Conservation (phyloP, 2,329 filamentous ascomycete species). For the Westerdykella ornata region DNA sequence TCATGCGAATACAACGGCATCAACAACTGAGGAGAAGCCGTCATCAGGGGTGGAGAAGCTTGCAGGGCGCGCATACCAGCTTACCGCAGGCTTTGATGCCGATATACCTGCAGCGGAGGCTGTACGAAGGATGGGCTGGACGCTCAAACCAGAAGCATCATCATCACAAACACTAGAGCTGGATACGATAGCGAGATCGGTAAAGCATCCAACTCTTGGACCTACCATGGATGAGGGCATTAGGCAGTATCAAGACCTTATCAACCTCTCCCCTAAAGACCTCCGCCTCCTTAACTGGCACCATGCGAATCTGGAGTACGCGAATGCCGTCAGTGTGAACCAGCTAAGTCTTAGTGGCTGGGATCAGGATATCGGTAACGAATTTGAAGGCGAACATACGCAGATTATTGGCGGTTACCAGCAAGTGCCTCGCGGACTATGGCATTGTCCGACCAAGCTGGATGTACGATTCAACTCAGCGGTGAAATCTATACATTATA, state of each 20-base stretch:
- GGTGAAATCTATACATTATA: conserved; percentile 67
- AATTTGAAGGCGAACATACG: conserved; percentile 91
- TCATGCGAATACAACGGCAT: conserved; percentile 44
- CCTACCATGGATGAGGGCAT: conserved; percentile 91
- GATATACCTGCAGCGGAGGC: conserved; percentile 69
- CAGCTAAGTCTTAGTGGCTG: conserved; percentile 83
- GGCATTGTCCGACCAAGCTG: conserved; percentile 67
- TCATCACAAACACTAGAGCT: conserved; percentile 64
- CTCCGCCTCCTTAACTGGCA: conserved; percentile 95
- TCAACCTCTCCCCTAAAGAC: conserved; percentile 79
- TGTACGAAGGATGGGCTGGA: conserved; percentile 77
- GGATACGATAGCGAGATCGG: conserved; percentile 55
- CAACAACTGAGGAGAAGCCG: conserved; percentile 40
- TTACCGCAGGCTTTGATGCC: conserved; percentile 61
- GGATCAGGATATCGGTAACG: conserved; percentile 96
- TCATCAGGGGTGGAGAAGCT: conserved; percentile 52
- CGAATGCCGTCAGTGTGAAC: conserved; percentile 83
- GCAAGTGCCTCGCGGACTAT: conserved; percentile 80
- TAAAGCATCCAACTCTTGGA: conserved; percentile 66
- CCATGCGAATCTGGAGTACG: conserved; percentile 95
- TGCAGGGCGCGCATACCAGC: conserved; percentile 62
- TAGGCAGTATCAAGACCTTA: conserved; percentile 72
- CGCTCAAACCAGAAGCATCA: conserved; percentile 56
- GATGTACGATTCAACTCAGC: conserved; percentile 67
- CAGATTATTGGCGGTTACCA: conserved; percentile 94